phyloP scores from a whole-genome alignment of 768 basidiomycete species.

The Polyporus arcularius region DNA sequence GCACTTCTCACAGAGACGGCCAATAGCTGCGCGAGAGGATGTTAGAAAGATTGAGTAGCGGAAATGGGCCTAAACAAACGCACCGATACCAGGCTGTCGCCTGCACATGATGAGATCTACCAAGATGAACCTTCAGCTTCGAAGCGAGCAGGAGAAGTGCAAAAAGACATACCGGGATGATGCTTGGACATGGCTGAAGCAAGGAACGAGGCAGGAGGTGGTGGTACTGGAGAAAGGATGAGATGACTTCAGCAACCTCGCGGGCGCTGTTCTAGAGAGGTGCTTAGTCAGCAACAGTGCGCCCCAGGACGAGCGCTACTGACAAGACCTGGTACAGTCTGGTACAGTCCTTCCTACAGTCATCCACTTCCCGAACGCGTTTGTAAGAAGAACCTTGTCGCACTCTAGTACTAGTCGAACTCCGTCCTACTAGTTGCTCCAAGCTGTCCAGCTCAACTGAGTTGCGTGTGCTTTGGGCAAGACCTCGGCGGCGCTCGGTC shows the following conservation, averaged over 20 bases:
- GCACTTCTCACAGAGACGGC: constrained; percentile 97
- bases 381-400: too few relatives aligned
- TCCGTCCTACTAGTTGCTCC: too few relatives aligned
- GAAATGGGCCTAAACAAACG: too few relatives aligned
- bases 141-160: background rate
- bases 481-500: too few relatives aligned
- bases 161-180: constrained; percentile 31
- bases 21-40: constrained; percentile 67
- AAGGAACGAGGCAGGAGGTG: constrained; percentile 7
- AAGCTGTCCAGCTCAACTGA: too few relatives aligned
- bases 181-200: constrained; percentile 35
- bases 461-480: too few relatives aligned
- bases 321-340: too few relatives aligned
- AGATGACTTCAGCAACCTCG: background rate
- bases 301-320: too few relatives aligned
- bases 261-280: background rate
- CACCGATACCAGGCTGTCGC: constrained; percentile 96
- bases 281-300: background rate
- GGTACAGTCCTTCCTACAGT: too few relatives aligned
- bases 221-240: background rate
- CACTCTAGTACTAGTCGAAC: too few relatives aligned
- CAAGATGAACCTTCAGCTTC: background rate
- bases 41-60: constrained; percentile 15
- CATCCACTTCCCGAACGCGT: too few relatives aligned
- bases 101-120: constrained; percentile 98